phyloP scores from a whole-genome alignment of 2,329 filamentous ascomycete genomes.

The Cladophialophora bantiana region DNA sequence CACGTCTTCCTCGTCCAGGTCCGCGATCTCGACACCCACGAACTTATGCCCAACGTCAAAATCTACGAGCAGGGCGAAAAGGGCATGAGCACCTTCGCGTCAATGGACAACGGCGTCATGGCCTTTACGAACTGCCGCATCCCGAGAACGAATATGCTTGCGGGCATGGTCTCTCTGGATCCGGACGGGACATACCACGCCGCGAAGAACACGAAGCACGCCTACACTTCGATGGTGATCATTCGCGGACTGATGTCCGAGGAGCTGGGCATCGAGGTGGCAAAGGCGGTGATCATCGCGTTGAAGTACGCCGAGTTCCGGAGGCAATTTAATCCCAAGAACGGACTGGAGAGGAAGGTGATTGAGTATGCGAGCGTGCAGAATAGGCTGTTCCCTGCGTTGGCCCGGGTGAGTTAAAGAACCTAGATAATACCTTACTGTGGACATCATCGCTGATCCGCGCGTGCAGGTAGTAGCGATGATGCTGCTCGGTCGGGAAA shows the following conservation, averaged over 20 bases:
- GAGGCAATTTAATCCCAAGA: conserved; percentile 32
- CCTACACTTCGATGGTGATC: conserved; percentile 47
- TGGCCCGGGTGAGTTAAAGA: conserved; percentile 30
- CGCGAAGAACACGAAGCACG: conserved; percentile 43
- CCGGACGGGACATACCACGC: conserved; percentile 42
- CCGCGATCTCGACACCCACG: conserved; percentile 40
- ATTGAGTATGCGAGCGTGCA: conserved; percentile 39
- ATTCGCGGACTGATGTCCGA: conserved; percentile 43
- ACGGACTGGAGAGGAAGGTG: conserved; percentile 34
- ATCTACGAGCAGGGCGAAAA: conserved; percentile 43
- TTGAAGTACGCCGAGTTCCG: conserved; percentile 44
- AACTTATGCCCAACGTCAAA: conserved; percentile 40
- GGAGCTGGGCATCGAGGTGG: conserved; percentile 42
- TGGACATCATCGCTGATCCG: not conserved
- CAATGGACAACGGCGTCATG: conserved; percentile 46
- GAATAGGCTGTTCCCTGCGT: conserved; percentile 34
- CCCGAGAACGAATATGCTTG: conserved; percentile 45
- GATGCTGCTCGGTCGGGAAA: conserved; percentile 38
- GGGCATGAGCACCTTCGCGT: conserved; percentile 57
- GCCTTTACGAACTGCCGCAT: conserved; percentile 46
- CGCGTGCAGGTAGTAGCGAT: conserved; percentile 31
- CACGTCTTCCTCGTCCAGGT: conserved; percentile 44
- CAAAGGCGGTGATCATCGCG: conserved; percentile 47
- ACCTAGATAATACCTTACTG: not conserved
- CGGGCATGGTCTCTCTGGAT: conserved; percentile 41